Base-by-base conservation (phyloP, 148 eudicot genomes). In the Drosera capensis region DNA sequence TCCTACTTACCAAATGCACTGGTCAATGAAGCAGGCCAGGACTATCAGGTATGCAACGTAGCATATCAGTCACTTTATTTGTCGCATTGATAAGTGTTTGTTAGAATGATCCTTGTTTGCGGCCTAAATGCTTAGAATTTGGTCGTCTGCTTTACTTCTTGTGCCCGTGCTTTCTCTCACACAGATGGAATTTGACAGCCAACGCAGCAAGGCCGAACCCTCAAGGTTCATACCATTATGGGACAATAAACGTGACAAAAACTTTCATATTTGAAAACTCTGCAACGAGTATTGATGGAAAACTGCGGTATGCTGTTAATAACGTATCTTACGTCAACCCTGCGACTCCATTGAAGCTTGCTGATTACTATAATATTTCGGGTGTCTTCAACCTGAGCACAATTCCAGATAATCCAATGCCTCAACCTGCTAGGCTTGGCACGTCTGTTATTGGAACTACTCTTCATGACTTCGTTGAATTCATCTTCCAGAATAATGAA, bases 191-290 rank as follows among this genome's bases (percentile, higher is more conserved):
- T 40, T 66, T 86, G 26, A 82, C 93, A 11, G 96, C 96, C 30
- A 82, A 82, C 42, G 94, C 84, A 26, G 55, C 96, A n/a, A n/a
- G n/a, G n/a, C n/a, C n/a, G n/a, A n/a, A n/a, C n/a, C n/a, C 96
- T 18, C 94, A 87, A 67, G 96, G 96, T 35, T 82, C 96, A 0
- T 87, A 76, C 68, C 96, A 74, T 51, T 82, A 87, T 24, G 96
- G 96, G 4, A 48, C 53, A 31, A 77, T 82, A 45, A 61, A 63
- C 6, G 21, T 79, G 19, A 63, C 25, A 4, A 67, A 82, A 66
- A 82, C 88, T 16, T 79, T 87, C 49, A 70, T 18, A 7, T 67
- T 87, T 22, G 56, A 30, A 0, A 82, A 49, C 42, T 67, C 66
- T 2, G 70, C 85, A 20, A 69, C 54, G 24, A 59, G 14, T 22